Percentiles rank a stretch among this genome's conserved stretches.
Conservation (phyloP, 2,329 filamentous ascomycete species). For the Eurotiales sp. region DNA sequence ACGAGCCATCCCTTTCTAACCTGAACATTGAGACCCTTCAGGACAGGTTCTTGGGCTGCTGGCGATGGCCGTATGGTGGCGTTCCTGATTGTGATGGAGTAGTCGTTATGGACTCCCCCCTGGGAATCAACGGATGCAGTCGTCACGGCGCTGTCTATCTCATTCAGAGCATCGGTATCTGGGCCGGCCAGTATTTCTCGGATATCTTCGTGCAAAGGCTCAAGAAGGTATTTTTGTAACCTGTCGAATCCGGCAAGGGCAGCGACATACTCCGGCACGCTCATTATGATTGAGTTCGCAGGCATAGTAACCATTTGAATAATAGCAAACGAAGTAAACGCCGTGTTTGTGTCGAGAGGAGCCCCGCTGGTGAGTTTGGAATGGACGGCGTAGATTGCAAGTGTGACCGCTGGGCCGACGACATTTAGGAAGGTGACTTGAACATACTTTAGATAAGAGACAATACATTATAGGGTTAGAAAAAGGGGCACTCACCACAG, state of each 20-base stretch:
- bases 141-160: too few species aligned
- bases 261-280: background rate
- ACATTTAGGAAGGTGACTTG: too few species aligned
- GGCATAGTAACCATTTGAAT: background rate
- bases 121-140: too few species aligned
- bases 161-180: too few species aligned
- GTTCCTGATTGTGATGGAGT: too few species aligned
- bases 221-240: background rate
- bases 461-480: too few species aligned
- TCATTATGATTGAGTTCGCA: background rate
- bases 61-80: too few species aligned
- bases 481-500: background rate
- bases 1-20: slow-evolving; percentile 43
- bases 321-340: background rate
- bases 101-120: too few species aligned
- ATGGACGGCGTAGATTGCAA: background rate
- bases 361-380: background rate
- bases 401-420: background rate
- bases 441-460: too few species aligned
- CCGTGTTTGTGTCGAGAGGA: background rate
- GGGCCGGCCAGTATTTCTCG: too few species aligned
- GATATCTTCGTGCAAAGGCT: too few species aligned
- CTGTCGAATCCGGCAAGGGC: background rate
- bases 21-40: slow-evolving; percentile 39
- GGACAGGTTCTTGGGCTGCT: slow-evolving; percentile 29